Percentiles rank a stretch among this genome's conserved stretches.
Conservation (phyloP, 805 yeast species). For the Vanderwaltozyma tropicalis region DNA sequence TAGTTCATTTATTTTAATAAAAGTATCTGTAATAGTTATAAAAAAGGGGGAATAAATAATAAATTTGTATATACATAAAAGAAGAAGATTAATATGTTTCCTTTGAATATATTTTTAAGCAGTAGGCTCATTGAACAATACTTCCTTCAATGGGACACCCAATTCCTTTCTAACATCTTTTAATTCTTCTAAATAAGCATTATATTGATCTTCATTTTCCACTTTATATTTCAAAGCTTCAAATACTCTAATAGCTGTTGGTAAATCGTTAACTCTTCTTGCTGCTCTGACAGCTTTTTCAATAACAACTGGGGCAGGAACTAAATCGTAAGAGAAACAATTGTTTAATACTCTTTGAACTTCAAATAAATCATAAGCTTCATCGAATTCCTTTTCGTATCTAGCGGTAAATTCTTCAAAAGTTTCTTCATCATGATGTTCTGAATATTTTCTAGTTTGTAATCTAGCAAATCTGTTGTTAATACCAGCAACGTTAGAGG, state of each 20-base stretch:
- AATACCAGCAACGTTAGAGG: background rate
- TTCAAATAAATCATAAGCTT: slow-evolving; percentile 79
- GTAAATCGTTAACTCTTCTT: slow-evolving; percentile 97
- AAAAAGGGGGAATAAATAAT: too few species aligned
- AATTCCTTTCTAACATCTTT: slow-evolving; percentile 84
- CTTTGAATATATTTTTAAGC: too few species aligned
- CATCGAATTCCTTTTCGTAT: slow-evolving; percentile 93
- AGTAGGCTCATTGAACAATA: slow-evolving; percentile 40
- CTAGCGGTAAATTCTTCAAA: slow-evolving; percentile 87
- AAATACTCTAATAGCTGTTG: slow-evolving; percentile 96
- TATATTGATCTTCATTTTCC: slow-evolving; percentile 86
- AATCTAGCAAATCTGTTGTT: background rate
- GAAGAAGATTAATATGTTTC: too few species aligned
- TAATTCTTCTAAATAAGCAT: slow-evolving; percentile 91
- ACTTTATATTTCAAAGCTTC: slow-evolving; percentile 96
- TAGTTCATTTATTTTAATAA: too few species aligned
- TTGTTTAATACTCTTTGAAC: slow-evolving; percentile 93
- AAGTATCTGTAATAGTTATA: too few species aligned
- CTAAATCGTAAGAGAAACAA: slow-evolving; percentile 96
- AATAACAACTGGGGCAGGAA: slow-evolving; percentile 93
- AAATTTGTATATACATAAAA: too few species aligned
- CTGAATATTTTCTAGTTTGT: slow-evolving; percentile 59
- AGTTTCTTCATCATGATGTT: slow-evolving; percentile 78
- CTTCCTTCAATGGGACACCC: slow-evolving; percentile 90
- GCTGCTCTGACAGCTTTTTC: slow-evolving; percentile 95